phyloP scores from a whole-genome alignment of 2,329 filamentous ascomycete species.

The Aspergillus sp. region DNA sequence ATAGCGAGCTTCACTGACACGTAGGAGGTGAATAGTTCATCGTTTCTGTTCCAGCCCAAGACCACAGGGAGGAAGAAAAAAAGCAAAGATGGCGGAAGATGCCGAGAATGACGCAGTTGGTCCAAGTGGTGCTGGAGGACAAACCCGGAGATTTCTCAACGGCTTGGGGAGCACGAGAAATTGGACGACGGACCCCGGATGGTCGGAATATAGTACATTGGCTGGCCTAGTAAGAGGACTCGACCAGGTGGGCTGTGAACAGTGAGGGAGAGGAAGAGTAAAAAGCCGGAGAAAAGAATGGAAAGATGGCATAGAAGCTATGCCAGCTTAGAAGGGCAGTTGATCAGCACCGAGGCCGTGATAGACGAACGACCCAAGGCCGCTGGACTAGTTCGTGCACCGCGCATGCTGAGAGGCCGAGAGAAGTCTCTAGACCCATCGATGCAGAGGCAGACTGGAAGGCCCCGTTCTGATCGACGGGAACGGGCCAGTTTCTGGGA shows the following conservation, averaged over 20 bases:
- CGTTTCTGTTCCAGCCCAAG: not conserved
- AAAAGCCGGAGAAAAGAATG: not conserved
- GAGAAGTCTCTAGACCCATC: not conserved
- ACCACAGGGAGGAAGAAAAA: not conserved
- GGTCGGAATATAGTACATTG: not conserved
- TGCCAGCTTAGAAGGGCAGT: not conserved
- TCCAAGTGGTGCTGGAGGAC: not conserved
- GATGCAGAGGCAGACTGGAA: not conserved
- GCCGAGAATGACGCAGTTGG: not conserved
- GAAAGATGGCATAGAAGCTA: not conserved
- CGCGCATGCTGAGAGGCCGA: not conserved
- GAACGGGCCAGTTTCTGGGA: not conserved
- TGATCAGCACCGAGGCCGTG: not conserved
- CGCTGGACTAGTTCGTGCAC: not conserved
- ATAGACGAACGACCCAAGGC: not conserved
- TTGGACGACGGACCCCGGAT: not conserved
- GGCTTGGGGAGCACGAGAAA: not conserved
- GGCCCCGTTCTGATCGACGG: not conserved
- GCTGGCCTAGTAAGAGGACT: not conserved
- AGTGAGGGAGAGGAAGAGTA: not conserved
- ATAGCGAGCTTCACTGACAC: not conserved
- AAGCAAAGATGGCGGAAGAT: not conserved
- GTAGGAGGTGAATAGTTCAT: not conserved
- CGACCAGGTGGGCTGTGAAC: not conserved
- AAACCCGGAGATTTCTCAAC: not conserved